Conservation (phyloP, 306 rosid genomes). For the Trichosanthes cucumerina region DNA sequence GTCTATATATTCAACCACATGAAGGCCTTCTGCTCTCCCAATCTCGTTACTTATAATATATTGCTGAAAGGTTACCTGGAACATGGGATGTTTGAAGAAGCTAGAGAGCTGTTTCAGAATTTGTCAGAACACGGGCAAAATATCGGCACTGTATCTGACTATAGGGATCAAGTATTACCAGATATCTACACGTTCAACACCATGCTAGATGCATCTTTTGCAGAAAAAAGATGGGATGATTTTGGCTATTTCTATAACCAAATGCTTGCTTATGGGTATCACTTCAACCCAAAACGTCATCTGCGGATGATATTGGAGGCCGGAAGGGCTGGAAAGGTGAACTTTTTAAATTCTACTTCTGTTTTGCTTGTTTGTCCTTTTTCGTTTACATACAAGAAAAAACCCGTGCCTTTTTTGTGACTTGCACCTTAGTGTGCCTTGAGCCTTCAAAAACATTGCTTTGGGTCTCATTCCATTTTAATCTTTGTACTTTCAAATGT, state of each 20-base stretch:
- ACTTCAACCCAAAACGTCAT: slow-evolving; percentile 85
- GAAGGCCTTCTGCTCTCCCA: slow-evolving; percentile 71
- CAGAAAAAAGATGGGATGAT: slow-evolving; percentile 69
- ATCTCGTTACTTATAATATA: slow-evolving; percentile 78
- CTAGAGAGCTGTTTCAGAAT: slow-evolving; percentile 48
- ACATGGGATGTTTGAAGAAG: slow-evolving; percentile 70
- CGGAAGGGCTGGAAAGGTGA: slow-evolving; percentile 70
- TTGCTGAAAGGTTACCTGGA: slow-evolving; percentile 64
- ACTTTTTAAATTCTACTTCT: background rate
- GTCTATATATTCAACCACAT: slow-evolving; percentile 61
- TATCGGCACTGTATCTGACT: slow-evolving; percentile 28
- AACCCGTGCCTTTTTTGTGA: no score
- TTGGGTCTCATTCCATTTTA: no score
- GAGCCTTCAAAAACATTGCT: no score
- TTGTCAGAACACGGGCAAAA: slow-evolving; percentile 40
- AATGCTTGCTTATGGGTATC: slow-evolving; percentile 59
- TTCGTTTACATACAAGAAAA: no score
- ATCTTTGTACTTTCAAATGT: no score
- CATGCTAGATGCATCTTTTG: slow-evolving; percentile 52
- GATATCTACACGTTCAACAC: slow-evolving; percentile 79
- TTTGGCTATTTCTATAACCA: slow-evolving; percentile 40
- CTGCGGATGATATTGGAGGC: no score
- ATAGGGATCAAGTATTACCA: slow-evolving; percentile 46
- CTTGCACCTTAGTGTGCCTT: no score
- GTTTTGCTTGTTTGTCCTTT: background rate